phyloP scores from a whole-genome alignment of 306 rosid genomes.

The Mucuna pruriens region DNA sequence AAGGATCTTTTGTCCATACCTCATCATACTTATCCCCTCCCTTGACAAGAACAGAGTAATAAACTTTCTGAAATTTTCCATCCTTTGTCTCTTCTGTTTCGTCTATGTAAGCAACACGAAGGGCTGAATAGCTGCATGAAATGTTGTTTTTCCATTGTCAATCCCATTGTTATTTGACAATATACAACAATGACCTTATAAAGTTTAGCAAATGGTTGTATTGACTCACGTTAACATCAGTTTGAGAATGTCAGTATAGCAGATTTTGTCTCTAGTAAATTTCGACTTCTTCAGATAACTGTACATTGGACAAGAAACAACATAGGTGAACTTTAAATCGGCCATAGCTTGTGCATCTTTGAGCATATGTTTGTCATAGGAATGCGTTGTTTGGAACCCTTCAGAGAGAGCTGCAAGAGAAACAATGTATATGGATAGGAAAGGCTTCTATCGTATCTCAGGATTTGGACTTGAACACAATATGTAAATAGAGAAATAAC shows the following conservation, averaged over 20 bases:
- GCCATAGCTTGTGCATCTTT: slow-evolving; percentile 78
- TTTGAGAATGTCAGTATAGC: slow-evolving; percentile 72
- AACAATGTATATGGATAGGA: slow-evolving; percentile 29
- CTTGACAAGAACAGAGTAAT: slow-evolving; percentile 92
- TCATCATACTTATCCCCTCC: slow-evolving; percentile 92
- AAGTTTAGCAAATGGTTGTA: slow-evolving; percentile 32
- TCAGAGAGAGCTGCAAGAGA: slow-evolving; percentile 55
- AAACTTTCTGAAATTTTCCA: slow-evolving; percentile 55
- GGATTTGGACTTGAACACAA: slow-evolving; percentile 30
- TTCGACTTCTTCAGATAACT: slow-evolving; percentile 80
- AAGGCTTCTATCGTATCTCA: background rate
- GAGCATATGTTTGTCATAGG: slow-evolving; percentile 27
- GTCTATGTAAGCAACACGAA: slow-evolving; percentile 96
- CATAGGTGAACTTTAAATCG: slow-evolving; percentile 92
- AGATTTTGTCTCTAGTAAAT: slow-evolving; percentile 53
- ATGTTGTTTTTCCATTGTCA: slow-evolving; percentile 32
- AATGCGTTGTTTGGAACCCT: slow-evolving; percentile 48
- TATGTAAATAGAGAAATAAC: slow-evolving; percentile 53
- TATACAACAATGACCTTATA: slow-evolving; percentile 24
- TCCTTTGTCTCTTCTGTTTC: slow-evolving; percentile 63
- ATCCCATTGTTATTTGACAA: slow-evolving; percentile 33
- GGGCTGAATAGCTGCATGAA: slow-evolving; percentile 68
- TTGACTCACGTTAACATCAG: slow-evolving; percentile 80
- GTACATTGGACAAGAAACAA: slow-evolving; percentile 91
- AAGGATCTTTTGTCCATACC: slow-evolving; percentile 55